Base-by-base conservation (phyloP, 768 basidiomycete species). In the Psilocybe azurescens region DNA sequence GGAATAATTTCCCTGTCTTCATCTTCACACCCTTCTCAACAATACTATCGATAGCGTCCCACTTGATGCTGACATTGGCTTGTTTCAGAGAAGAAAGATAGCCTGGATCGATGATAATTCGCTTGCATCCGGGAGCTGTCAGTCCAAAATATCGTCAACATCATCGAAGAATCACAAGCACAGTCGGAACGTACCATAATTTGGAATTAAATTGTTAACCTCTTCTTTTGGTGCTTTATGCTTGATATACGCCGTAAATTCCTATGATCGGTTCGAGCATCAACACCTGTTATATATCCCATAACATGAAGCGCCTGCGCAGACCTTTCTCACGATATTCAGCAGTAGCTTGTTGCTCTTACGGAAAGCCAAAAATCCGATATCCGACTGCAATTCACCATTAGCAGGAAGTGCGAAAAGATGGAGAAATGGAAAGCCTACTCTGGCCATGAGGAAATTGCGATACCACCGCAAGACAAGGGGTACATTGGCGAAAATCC, bases 101-200 rank as follows among this genome's bases (percentile, higher is more conserved):
- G 16, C 80, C 80, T 3, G 85, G 83, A 67, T 90, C 86, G 58
- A 84, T 76, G 36, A 90, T 83, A 18, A 89, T 80, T 41, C 89
- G 80, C 71, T 88, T 89, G 69, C 87, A 89, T 20, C 88, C 88
- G 32, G 83, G 80, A 47, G 81, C 85, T 86, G 62, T 4, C 59
- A 54, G 24, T 29, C 39, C 47, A 53, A 61, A 24, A 30, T 14
- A 32, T 41, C 48, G 49, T 32, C 38, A 56, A 36, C 16, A 18
- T n/a, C n/a, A 32, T n/a, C 8, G 10, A 29, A 49, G 3, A 18
- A 36, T 14, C 53, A 46, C 5, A 11, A 49, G 14, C 3, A 36
- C 7, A 14, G 18, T 13, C 18, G 28, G 9, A 41, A 70, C 83
- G 47, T 68, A 85, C 86, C 74, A 74, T 84, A 86, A 9, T 74